Conservation (phyloP, 176 grass and related monocot genomes). For the Carex parvula region DNA sequence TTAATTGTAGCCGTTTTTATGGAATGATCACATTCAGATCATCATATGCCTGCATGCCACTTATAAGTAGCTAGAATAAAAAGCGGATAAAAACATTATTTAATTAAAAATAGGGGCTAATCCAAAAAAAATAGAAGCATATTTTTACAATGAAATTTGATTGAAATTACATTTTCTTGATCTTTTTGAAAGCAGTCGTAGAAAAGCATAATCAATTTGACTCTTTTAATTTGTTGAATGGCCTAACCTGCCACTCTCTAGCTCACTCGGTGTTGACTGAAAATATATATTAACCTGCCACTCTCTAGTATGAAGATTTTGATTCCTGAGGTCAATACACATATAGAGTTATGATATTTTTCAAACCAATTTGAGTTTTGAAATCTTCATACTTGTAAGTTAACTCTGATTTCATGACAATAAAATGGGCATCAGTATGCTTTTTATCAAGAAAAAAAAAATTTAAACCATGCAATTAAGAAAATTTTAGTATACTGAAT, state of each 20-base stretch:
- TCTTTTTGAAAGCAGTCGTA: not conserved
- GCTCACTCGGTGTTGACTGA: not conserved
- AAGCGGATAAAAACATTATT: not conserved
- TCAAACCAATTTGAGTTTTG: too few relatives aligned
- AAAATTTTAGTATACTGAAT: too few relatives aligned
- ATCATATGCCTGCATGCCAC: not conserved
- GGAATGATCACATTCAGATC: not conserved
- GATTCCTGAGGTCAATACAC: not conserved
- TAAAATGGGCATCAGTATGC: too few relatives aligned
- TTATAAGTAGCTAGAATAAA: too few relatives aligned
- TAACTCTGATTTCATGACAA: too few relatives aligned
- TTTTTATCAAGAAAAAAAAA: too few relatives aligned
- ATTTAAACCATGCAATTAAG: not conserved
- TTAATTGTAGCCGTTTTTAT: constrained; percentile 22
- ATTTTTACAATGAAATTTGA: not conserved
- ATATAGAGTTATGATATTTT: too few relatives aligned
- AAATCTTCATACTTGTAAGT: too few relatives aligned
- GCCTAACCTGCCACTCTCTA: not conserved
- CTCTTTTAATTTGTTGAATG: not conserved
- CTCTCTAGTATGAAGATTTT: too few relatives aligned
- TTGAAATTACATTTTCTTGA: not conserved
- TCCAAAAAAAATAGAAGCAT: not conserved
- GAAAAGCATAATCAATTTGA: not conserved
- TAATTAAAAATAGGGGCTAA: not conserved
- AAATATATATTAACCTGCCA: not conserved